A percentile compares a stretch with the other conserved stretches of the same genome.
Evolutionary conservation across 179 eudicot genomes (phyloP).

Genomic region (Sideroxylon spinosum): DNA sequence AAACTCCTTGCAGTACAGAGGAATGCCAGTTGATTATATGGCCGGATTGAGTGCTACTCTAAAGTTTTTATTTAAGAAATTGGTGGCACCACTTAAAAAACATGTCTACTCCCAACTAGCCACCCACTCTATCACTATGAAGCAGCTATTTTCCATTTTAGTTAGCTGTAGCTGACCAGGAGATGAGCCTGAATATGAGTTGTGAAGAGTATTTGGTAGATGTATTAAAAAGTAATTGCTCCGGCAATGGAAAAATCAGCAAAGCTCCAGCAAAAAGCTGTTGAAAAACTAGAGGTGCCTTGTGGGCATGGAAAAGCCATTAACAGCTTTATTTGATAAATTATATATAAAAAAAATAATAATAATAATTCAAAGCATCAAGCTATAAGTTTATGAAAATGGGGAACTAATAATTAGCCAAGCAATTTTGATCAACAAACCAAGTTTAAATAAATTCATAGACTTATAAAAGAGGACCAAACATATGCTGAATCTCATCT

Average conservation of each 20-base stretch:
- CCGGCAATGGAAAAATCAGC: neutral
- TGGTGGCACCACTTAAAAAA: too few species aligned
- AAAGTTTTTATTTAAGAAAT: too few species aligned
- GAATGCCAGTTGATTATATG: too few species aligned
- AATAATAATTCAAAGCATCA: neutral
- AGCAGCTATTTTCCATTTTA: neutral
- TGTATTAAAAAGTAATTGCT: neutral
- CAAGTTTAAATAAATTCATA: neutral
- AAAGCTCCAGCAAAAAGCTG: neutral
- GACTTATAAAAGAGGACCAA: neutral
- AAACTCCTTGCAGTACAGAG: too few species aligned
- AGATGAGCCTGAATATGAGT: neutral
- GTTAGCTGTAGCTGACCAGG: neutral
- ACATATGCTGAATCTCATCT: neutral
- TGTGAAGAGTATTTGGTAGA: neutral
- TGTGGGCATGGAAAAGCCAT: neutral
- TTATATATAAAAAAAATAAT: too few species aligned
- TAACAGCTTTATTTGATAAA: too few species aligned
- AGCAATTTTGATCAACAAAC: neutral
- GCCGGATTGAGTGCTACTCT: too few species aligned
- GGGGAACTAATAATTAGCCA: too few species aligned
- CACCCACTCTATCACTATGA: too few species aligned
- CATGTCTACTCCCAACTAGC: too few species aligned
- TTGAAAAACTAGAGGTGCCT: neutral
- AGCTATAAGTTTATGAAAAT: neutral